A percentile compares a stretch with the other conserved stretches of the same genome.
Evolutionary conservation across 345 rosid genomes (phyloP).

Genomic region (Erysimum cheiranthoides): DNA sequence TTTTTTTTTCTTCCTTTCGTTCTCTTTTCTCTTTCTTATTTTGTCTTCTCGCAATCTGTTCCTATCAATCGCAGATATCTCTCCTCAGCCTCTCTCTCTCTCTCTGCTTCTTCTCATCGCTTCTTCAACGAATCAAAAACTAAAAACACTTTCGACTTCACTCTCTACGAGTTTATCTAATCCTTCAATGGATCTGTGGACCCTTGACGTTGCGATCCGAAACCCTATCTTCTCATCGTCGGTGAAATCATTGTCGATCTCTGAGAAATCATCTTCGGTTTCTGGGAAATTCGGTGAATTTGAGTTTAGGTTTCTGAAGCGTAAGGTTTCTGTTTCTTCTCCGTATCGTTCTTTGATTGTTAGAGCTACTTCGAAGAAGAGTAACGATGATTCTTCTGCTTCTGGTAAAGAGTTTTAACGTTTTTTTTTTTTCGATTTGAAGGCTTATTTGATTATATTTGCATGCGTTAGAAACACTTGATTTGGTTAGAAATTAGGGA

Average conservation of each 20-base stretch:
- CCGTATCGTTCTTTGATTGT: slow-evolving; percentile 49
- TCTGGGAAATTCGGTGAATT: slow-evolving; percentile 27
- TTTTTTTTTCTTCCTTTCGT: background rate
- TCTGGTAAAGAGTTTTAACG: slow-evolving; percentile 58
- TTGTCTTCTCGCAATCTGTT: slow-evolving; percentile 24
- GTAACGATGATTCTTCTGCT: slow-evolving; percentile 51
- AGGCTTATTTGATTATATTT: background rate
- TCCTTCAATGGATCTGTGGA: slow-evolving; percentile 39
- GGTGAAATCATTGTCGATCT: background rate
- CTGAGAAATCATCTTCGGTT: slow-evolving; percentile 24
- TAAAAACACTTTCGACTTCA: background rate
- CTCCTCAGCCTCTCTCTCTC: slow-evolving; percentile 38
- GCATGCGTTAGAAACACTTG: background rate
- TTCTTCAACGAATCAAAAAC: slow-evolving; percentile 22
- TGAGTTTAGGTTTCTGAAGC: slow-evolving; percentile 55
- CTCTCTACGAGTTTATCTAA: background rate
- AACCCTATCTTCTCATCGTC: slow-evolving; percentile 40
- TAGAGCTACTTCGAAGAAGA: slow-evolving; percentile 69
- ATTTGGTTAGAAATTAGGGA: background rate
- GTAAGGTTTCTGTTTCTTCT: slow-evolving; percentile 41
- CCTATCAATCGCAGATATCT: slow-evolving; percentile 39
- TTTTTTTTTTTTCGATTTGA: background rate
- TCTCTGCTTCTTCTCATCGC: slow-evolving; percentile 26
- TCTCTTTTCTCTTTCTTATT: background rate
- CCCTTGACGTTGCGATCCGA: slow-evolving; percentile 42